Conservation (phyloP, 1,139 yeast genomes). For the Sugiyamaella castrensis region DNA sequence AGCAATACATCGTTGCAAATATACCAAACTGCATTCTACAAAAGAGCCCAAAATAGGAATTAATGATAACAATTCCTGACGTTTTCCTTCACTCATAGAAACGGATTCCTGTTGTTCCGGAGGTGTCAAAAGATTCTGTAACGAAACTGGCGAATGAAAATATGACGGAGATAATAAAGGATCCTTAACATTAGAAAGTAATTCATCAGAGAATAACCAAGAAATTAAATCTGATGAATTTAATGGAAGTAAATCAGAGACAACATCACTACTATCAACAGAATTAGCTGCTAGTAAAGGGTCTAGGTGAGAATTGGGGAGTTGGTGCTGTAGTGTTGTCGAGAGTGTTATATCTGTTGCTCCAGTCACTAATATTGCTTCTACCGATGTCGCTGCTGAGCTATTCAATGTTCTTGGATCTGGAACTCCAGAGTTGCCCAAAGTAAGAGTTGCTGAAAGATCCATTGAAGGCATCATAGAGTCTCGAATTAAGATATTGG, state of each 20-base stretch:
- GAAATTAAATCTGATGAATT: constrained; percentile 32
- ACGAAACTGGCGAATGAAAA: constrained; percentile 39
- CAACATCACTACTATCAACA: constrained; percentile 3
- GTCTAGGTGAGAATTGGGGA: background rate
- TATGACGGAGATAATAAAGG: constrained; percentile 32
- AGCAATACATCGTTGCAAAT: constrained; percentile 18
- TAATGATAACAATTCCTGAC: constrained; percentile 35
- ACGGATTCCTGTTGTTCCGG: constrained; percentile 34
- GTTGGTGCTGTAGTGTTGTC: no score
- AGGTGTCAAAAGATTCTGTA: constrained; percentile 40
- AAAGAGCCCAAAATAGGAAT: constrained; percentile 35
- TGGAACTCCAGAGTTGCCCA: no score
- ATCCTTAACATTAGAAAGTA: constrained; percentile 33
- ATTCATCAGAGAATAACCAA: constrained; percentile 40
- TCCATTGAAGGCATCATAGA: background rate
- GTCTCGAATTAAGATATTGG: constrained; percentile 6
- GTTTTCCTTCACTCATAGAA: constrained; percentile 29
- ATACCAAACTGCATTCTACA: constrained; percentile 30
- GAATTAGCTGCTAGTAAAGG: background rate
- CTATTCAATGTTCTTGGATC: no score
- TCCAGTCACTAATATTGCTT: no score
- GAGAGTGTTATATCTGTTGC: no score
- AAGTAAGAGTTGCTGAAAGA: no score
- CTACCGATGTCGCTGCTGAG: no score
- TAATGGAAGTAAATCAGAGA: constrained; percentile 7